Base-by-base conservation (phyloP, 2,329 filamentous ascomycete genomes). In the Golovinomyces cichoracearum region DNA sequence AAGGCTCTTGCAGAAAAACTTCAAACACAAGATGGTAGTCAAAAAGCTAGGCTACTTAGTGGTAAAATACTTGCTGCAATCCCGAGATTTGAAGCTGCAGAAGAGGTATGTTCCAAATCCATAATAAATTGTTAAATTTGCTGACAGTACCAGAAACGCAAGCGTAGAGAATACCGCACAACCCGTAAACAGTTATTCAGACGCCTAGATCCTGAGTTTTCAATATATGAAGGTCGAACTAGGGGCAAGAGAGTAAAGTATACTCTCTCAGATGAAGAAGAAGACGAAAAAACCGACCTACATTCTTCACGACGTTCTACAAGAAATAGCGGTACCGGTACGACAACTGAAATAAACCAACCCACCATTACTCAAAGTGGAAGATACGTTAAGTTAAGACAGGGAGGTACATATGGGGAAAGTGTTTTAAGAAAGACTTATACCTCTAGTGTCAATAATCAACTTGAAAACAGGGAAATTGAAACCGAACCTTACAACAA, bases 211-310 rank as follows among this genome's bases (percentile, higher is more conserved):
- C 79, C 81, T 9, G 85, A 85, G 4, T 92, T 88, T 61, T 94
- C 86, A 0, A 69, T 93, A 50, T 98, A 98, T 62, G 90, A 98
- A 66, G 90, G 90, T 46, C 83, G 90, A 48, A 98, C 92, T 4
- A 77, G 90, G 51, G 90, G 90, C 50, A 95, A 98, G 68, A 81
- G 88, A 52, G 81, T 93, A 65, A 92, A 86, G 63, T 98, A 98
- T 60, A 98, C 84, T 0, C 98, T 83, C 60, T 92, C 85, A 0
- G 86, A 94, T 48, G 83, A 92, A 22, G 83, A 92, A 55, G 79
- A 62, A n/a, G 57, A 79, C 31, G 75, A 78, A 15, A 72, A 69
- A 49, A 74, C 73, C n/a, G 74, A 78, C 58, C 72, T 78, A 56
- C 71, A 72, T 9, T 61, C 59, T 5, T 63, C 65, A 62, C 61